Evolutionary conservation across 1,139 yeast species (phyloP).

Genomic region (Suhomyces atakaporum): DNA sequence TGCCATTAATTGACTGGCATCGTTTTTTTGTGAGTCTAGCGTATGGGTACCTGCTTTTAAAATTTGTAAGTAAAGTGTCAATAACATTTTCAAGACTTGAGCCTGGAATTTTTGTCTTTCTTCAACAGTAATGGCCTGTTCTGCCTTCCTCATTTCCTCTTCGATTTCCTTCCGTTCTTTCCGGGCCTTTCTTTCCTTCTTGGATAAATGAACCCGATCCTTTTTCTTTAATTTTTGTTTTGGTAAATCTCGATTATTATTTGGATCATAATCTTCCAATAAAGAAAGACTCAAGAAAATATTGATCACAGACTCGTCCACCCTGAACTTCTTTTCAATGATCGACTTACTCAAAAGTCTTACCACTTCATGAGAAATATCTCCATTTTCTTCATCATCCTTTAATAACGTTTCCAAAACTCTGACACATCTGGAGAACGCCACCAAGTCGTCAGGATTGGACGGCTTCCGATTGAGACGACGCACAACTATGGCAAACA

Average conservation of each 20-base stretch:
- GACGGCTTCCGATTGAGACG: conserved; percentile 60
- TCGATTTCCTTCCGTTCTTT: conserved; percentile 87
- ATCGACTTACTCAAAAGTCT: conserved; percentile 68
- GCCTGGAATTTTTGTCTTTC: conserved; percentile 86
- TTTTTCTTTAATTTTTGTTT: conserved; percentile 67
- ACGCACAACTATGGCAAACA: conserved; percentile 66
- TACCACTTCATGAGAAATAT: conserved; percentile 72
- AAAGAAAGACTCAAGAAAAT: conserved; percentile 72
- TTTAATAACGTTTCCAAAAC: conserved; percentile 64
- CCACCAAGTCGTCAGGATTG: conserved; percentile 44
- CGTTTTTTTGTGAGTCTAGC: conserved; percentile 38
- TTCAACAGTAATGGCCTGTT: conserved; percentile 81
- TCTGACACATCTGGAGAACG: conserved; percentile 61
- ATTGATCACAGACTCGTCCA: conserved; percentile 81
- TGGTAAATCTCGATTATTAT: conserved; percentile 41
- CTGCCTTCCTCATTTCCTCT: conserved; percentile 85
- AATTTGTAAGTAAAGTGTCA: conserved; percentile 75
- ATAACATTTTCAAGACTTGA: conserved; percentile 71
- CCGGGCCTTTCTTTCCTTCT: conserved; percentile 82
- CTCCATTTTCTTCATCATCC: conserved; percentile 79
- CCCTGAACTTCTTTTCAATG: conserved; percentile 72
- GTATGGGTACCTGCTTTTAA: conserved; percentile 51
- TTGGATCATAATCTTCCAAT: conserved; percentile 79
- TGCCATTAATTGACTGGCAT: conserved; percentile 64
- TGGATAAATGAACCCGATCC: conserved; percentile 85